Base-by-base conservation (phyloP, 352 stramenopile species). In the Thalassiosira exigua region DNA sequence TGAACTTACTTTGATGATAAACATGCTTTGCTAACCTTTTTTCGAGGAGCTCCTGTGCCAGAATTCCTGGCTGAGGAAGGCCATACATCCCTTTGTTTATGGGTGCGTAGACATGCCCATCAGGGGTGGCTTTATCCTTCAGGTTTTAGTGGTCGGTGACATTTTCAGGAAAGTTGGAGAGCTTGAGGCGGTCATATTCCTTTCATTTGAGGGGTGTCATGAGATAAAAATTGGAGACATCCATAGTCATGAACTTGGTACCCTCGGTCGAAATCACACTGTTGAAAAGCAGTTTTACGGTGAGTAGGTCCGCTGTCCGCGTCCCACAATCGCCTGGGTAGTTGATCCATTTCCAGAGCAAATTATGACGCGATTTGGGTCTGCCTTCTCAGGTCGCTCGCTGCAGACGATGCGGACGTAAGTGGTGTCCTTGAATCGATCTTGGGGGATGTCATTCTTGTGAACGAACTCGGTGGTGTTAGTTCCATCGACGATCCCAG, bases 241-340 rank as follows among this genome's bases (percentile, higher is more conserved):
- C 64, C 1, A 74, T 51, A 1, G 60, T 75, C 32, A 75, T 67
- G 41, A 74, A 75, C 17, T 26, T 30, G 17, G 76, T 62, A 11
- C 29, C 36, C 0, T 4, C 2, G 0, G 69, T 82, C 57, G 42
- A 69, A 22, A 84, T 48, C 11, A 74, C 52, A 30, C 69, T 81
- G 54, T 84, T 84, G 53, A 80, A 14, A 17, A 81, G 56, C n/a
- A 68, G 0, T 53, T 84, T 84, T 29, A 27, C 26, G 9, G 70
- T 81, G 0, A 33, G 53, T 7, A 85, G 26, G 12, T 71, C 58
- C 3, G 70, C 53, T 22, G 41, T 60, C 12, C 41, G 44, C 29
- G 73, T 84, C 17, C 1, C 44, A 1, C 12, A 27, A 3, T 69
- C 44, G 12, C 11, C 11, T 24, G 26, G 26, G 30, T 68, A 75